Evolutionary conservation across 345 rosid species (phyloP).

Genomic region (Acer negundo): DNA sequence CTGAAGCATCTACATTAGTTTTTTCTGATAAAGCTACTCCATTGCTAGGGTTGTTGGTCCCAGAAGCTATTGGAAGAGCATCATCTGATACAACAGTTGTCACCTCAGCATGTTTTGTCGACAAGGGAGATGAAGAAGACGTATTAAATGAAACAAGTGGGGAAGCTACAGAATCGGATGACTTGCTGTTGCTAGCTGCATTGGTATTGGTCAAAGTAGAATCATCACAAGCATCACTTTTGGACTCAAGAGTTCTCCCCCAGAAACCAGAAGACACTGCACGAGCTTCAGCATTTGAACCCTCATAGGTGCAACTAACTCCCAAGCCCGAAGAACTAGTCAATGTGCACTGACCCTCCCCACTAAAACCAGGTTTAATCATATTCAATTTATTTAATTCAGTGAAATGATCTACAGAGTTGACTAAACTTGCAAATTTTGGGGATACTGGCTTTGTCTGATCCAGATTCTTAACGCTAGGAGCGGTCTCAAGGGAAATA

Average conservation of each 20-base stretch:
- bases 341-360: constrained; percentile 31
- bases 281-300: constrained; percentile 33
- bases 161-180: constrained; percentile 38
- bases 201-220: constrained; percentile 27
- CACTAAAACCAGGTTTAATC: constrained; percentile 31
- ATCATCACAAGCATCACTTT: constrained; percentile 26
- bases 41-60: constrained; percentile 22
- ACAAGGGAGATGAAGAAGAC: constrained; percentile 25
- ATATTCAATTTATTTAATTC: constrained; percentile 29
- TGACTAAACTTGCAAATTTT: constrained; percentile 68
- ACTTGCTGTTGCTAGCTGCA: constrained; percentile 26
- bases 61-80: constrained; percentile 28
- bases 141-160: constrained; percentile 46
- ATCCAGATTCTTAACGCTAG: constrained; percentile 38
- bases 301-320: constrained; percentile 21
- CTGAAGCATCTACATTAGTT: constrained; percentile 19
- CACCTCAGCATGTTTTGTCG: constrained; percentile 29
- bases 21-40: constrained; percentile 29
- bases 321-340: constrained; percentile 31
- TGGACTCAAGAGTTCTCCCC: constrained; percentile 49
- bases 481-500: constrained; percentile 33
- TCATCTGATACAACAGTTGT: constrained; percentile 31
- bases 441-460: constrained; percentile 57
- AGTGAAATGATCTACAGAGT: constrained; percentile 50
- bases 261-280: constrained; percentile 55